These are phyloP conservation scores for Diplocarpon rosae DNA, from an alignment of 2,329 filamentous ascomycete genomes.

Conservation along the genomic window DNA sequence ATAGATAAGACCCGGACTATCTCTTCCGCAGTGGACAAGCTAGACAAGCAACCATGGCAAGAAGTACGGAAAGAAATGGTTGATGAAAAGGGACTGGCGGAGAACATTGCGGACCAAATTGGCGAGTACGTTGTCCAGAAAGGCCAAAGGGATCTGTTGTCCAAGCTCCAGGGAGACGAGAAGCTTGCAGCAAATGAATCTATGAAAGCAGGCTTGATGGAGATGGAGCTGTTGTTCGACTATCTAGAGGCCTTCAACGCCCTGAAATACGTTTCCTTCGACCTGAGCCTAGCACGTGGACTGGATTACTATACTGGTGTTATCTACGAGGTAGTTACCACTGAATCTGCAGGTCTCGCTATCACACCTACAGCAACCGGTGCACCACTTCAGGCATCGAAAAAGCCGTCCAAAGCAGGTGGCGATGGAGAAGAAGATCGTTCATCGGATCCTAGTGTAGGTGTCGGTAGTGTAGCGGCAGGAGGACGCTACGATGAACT, in stretches of 20 bases:
- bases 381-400: constrained; percentile 28
- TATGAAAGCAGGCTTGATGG: constrained; percentile 68
- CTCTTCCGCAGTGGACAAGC: constrained; percentile 87
- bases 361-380: constrained; percentile 30
- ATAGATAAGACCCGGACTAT: constrained; percentile 79
- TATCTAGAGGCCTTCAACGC: constrained; percentile 73
- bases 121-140: constrained; percentile 73
- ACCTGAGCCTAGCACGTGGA: constrained; percentile 79
- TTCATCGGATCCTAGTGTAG: constrained; percentile 68
- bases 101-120: constrained; percentile 73
- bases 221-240: constrained; percentile 69
- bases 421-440: constrained; percentile 48
- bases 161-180: constrained; percentile 56
- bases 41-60: constrained; percentile 85
- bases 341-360: constrained; percentile 38
- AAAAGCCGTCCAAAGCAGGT: constrained; percentile 37
- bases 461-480: constrained; percentile 79
- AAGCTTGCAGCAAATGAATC: constrained; percentile 58
- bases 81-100: constrained; percentile 74
- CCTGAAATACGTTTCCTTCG: constrained; percentile 69
- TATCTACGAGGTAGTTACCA: constrained; percentile 70
- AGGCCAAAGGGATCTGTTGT: constrained; percentile 63
- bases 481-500: constrained; percentile 88
- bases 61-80: constrained; percentile 91
- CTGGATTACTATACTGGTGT: constrained; percentile 79